Conservation (phyloP, 2,329 filamentous ascomycete genomes). For the Akanthomyces muscarius region DNA sequence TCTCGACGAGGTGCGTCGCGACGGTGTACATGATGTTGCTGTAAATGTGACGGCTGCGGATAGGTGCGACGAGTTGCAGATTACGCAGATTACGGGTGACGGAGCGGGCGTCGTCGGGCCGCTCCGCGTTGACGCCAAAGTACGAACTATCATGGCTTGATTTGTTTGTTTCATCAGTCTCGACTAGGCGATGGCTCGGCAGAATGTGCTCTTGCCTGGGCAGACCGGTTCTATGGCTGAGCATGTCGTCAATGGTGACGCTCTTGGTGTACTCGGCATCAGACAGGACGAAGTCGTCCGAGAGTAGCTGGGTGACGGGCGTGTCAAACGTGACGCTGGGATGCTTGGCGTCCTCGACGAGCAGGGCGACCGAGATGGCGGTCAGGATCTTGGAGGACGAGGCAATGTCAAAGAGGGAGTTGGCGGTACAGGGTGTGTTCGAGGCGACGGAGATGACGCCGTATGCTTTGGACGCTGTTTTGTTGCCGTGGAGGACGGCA, state of each 20-base stretch:
- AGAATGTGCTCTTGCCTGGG: background rate
- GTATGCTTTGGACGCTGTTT: background rate
- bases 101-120: slow-evolving; percentile 8
- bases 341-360: slow-evolving; percentile 8
- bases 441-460: slow-evolving; percentile 6
- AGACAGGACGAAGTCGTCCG: slow-evolving; percentile 14
- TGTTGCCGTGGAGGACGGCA: slow-evolving; percentile 7
- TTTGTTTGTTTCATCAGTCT: too few relatives aligned
- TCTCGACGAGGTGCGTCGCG: slow-evolving; percentile 12
- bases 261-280: slow-evolving; percentile 14
- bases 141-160: slow-evolving; percentile 11
- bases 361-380: slow-evolving; percentile 4
- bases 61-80: slow-evolving; percentile 8
- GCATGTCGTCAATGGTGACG: slow-evolving; percentile 15
- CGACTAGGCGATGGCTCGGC: too few relatives aligned
- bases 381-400: slow-evolving; percentile 15
- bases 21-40: slow-evolving; percentile 17
- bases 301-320: slow-evolving; percentile 4
- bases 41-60: slow-evolving; percentile 13
- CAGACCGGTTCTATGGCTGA: slow-evolving; percentile 14
- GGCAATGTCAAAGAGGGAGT: slow-evolving; percentile 14
- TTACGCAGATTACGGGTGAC: slow-evolving; percentile 16
- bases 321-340: slow-evolving; percentile 10
- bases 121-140: slow-evolving; percentile 7
- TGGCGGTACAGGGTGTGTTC: background rate